Evolutionary conservation across 345 rosid genomes (phyloP), one percentile per base, ranked within the genome.

Genomic region (Arabis hirsuta): DNA sequence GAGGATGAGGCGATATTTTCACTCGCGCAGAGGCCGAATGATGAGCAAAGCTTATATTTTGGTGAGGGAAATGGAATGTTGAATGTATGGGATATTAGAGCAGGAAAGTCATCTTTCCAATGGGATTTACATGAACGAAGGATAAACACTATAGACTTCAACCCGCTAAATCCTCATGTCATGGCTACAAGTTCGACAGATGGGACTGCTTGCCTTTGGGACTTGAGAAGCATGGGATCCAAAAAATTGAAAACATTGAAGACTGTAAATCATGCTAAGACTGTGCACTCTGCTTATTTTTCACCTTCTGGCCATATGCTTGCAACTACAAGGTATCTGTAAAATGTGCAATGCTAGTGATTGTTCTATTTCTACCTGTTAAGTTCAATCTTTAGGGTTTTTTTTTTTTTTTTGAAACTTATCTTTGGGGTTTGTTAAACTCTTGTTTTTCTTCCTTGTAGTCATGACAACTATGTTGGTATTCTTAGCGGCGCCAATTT

Each of bases 141-240:
- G 79, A 89, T 94, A 71, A 94, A 91, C 69, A 64, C 96, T 54
- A 81, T 94, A 60, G 96, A 88, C 75, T 94, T 94, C 66, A 83
- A 82, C 78, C 69, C 84, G 8, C 88, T 57, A 48, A 81, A 89
- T 58, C 81, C 87, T 12, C 67, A 81, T 58, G 75, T 85, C 48
- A 87, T 95, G 91, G 91, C 81, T 29, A 91, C 96, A 47, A 85
- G 96, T 76, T 95, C 97, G 62, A 65, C 85, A 2, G 96, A 95
- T 78, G 84, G 87, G 20, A 84, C 91, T 56, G 96, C 89, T 67
- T 80, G 87, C 52, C 78, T 94, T 22, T 94, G 98, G 98, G 98
- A 95, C 65, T 77, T 91, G 80, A 90, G 94, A 76, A 71, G 74
- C 54, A 80, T 86, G 74, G 67, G 71, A 52, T 51, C 81, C 3